These are phyloP conservation scores for Macrophomina pseudophaseolina DNA, from an alignment of 2,329 filamentous ascomycete species.

Conservation along the genomic window DNA sequence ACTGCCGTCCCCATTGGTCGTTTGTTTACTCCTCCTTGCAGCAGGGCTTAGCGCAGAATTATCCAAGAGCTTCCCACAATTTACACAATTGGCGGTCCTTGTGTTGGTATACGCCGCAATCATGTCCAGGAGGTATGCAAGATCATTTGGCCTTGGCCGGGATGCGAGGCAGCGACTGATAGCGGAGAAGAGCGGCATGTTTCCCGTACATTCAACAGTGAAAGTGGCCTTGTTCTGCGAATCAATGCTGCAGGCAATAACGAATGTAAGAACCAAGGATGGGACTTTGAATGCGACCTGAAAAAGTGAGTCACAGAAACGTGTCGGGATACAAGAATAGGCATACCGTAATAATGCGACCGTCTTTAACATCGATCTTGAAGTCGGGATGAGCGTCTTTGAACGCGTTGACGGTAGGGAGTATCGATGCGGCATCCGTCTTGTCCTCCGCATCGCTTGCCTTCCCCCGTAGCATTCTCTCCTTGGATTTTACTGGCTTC, in stretches of 20 bases:
- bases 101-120: constrained; percentile 45
- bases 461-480: constrained; percentile 27
- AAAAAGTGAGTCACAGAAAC: constrained; percentile 24
- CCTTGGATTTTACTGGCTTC: constrained; percentile 12
- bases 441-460: constrained; percentile 27
- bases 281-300: constrained; percentile 38
- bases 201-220: constrained; percentile 40
- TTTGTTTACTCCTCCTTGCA: constrained; percentile 40
- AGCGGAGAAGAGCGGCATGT: constrained; percentile 34
- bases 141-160: constrained; percentile 38
- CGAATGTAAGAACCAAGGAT: constrained; percentile 36
- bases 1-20: constrained; percentile 30
- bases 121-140: constrained; percentile 45
- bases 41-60: constrained; percentile 34
- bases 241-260: constrained; percentile 36
- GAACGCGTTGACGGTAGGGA: constrained; percentile 35
- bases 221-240: constrained; percentile 35
- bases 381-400: constrained; percentile 32
- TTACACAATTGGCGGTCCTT: constrained; percentile 38
- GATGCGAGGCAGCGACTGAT: constrained; percentile 43
- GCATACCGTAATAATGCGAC: constrained; percentile 36
- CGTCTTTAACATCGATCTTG: constrained; percentile 38
- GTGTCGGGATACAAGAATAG: background rate
- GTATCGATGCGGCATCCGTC: constrained; percentile 31
- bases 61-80: constrained; percentile 41